Conservation (phyloP, 2,329 filamentous ascomycete species). For the Annulohypoxylon truncatum region DNA sequence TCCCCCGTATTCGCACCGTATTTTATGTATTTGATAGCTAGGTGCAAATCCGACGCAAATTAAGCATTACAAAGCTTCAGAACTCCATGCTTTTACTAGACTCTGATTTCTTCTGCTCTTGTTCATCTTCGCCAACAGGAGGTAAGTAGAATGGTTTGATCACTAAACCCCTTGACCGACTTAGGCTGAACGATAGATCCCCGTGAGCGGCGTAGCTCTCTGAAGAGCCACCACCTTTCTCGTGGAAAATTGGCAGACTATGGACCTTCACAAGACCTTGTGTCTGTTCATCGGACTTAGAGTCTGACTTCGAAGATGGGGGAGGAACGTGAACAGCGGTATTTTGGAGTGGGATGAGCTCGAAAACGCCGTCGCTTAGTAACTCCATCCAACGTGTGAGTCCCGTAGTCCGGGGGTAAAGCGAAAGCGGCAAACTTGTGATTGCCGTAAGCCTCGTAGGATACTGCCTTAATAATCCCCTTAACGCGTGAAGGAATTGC, state of each 20-base stretch:
- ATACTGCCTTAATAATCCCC: conserved; percentile 78
- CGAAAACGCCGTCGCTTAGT: conserved; percentile 85
- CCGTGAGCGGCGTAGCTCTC: conserved; percentile 77
- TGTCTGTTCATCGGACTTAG: conserved; percentile 74
- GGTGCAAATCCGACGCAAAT: background rate
- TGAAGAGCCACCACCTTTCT: conserved; percentile 84
- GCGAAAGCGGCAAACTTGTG: conserved; percentile 80
- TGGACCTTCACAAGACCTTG: conserved; percentile 90
- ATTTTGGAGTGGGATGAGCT: conserved; percentile 79
- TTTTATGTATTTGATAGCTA: background rate
- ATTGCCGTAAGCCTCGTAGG: conserved; percentile 75
- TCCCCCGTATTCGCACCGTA: conserved; percentile 17
- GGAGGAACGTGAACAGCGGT: conserved; percentile 63
- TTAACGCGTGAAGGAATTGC: conserved; percentile 82
- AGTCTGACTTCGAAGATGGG: conserved; percentile 62
- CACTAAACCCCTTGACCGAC: conserved; percentile 80
- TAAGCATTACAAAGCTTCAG: conserved; percentile 53
- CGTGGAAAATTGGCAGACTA: conserved; percentile 84
- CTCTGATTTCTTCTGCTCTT: conserved; percentile 57
- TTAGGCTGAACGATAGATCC: conserved; percentile 91
- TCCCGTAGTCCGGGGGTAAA: conserved; percentile 81
- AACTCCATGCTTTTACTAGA: conserved; percentile 81
- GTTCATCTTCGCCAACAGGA: conserved; percentile 79
- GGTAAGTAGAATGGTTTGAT: conserved; percentile 92
- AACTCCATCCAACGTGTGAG: conserved; percentile 88